Evolutionary conservation across 371 early-diverging fungal genomes (phyloP).

Genomic region (Lichtheimia corymbifera): DNA sequence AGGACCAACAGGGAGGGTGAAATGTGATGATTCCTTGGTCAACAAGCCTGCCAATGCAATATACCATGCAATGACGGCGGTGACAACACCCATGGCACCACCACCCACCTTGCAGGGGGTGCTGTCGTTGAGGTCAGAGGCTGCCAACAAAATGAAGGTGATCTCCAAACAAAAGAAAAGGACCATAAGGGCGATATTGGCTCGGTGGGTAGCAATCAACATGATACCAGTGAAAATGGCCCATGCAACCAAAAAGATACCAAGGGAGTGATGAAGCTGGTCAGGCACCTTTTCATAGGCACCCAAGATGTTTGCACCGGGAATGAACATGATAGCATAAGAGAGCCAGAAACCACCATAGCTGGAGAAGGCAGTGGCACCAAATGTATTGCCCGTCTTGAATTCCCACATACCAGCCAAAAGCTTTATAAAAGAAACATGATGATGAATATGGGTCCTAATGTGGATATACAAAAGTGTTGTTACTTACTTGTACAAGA

Average conservation of each 20-base stretch:
- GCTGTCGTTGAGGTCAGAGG: slow-evolving; percentile 41
- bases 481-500: slow-evolving; percentile 60
- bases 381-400: slow-evolving; percentile 76
- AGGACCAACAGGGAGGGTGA: slow-evolving; percentile 58
- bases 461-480: not conserved
- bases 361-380: slow-evolving; percentile 80
- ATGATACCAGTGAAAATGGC: slow-evolving; percentile 68
- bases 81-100: slow-evolving; percentile 69
- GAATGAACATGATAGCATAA: slow-evolving; percentile 63
- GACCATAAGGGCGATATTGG: slow-evolving; percentile 58
- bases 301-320: slow-evolving; percentile 52
- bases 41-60: slow-evolving; percentile 68
- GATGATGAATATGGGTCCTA: not conserved
- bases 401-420: slow-evolving; percentile 89
- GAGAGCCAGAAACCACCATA: slow-evolving; percentile 83
- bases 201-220: slow-evolving; percentile 67
- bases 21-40: slow-evolving; percentile 55
- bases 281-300: slow-evolving; percentile 43
- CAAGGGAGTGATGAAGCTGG: slow-evolving; percentile 59
- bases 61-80: slow-evolving; percentile 75
- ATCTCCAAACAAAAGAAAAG: slow-evolving; percentile 67
- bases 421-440: slow-evolving; percentile 36
- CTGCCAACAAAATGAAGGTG: slow-evolving; percentile 64
- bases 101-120: slow-evolving; percentile 49
- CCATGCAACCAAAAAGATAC: slow-evolving; percentile 71